phyloP scores from a whole-genome alignment of 257 asterid species.

The Parsonsia alboflavescens region DNA sequence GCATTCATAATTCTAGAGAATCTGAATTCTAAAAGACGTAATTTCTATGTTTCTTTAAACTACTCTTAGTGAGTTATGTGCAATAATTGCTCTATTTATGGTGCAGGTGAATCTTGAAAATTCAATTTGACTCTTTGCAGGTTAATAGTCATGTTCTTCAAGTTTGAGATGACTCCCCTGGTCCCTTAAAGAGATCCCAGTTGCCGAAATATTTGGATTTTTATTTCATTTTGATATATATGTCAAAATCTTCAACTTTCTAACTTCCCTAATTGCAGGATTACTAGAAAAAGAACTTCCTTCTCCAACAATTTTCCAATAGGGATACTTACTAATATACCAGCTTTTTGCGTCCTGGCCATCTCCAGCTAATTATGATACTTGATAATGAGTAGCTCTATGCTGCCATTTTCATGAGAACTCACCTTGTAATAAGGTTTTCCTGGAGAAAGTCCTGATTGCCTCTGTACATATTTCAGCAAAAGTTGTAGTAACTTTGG shows the following conservation, averaged over 20 bases:
- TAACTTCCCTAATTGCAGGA: not conserved
- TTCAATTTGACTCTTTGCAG: conserved; percentile 9
- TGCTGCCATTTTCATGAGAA: not conserved
- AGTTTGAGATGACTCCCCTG: not conserved
- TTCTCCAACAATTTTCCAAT: not conserved
- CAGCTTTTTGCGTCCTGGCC: conserved; percentile 5
- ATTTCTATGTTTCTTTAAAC: not conserved
- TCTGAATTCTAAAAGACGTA: not conserved
- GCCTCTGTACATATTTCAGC: conserved; percentile 7
- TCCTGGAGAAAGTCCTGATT: not conserved
- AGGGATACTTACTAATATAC: not conserved
- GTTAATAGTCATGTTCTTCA: not conserved
- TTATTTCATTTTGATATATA: not conserved
- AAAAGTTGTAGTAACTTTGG: conserved; percentile 5
- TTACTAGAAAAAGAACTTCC: not conserved
- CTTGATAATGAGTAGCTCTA: not conserved
- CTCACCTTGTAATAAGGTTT: conserved; percentile 4
- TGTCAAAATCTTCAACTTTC: conserved; percentile 3
- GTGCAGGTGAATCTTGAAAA: not conserved
- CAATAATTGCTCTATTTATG: not conserved
- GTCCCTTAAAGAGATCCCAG: not conserved
- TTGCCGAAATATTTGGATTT: conserved; percentile 6
- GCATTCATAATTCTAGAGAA: not conserved
- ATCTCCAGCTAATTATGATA: not conserved
- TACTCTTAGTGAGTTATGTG: not conserved